These are phyloP conservation scores for Chytriomyces confervae DNA, from an alignment of 192 early-diverging fungal genomes.

Conservation along the genomic window DNA sequence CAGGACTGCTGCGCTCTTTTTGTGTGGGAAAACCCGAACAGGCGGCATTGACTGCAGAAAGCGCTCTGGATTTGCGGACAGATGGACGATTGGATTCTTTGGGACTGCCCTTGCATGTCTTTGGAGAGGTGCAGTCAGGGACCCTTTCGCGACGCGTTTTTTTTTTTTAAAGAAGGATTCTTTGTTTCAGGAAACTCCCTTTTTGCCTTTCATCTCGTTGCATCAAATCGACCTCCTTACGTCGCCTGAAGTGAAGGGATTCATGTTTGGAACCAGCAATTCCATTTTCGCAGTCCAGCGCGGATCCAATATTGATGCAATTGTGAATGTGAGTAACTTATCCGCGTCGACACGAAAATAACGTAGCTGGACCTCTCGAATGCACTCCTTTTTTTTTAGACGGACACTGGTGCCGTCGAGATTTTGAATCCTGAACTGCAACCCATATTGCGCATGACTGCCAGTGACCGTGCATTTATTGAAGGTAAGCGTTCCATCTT, in stretches of 20 bases:
- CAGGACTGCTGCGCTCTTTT: conserved; percentile 20
- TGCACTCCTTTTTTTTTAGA: conserved; percentile 4
- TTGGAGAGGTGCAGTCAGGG: background rate
- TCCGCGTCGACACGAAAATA: background rate
- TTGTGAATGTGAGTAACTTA: conserved; percentile 24
- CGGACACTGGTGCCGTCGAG: conserved; percentile 32
- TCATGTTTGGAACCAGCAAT: conserved; percentile 28
- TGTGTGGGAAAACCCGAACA: conserved; percentile 16
- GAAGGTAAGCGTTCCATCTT: conserved; percentile 12
- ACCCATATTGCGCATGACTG: background rate
- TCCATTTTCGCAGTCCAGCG: conserved; percentile 28
- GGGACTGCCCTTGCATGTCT: conserved; percentile 17
- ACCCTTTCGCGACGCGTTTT: background rate
- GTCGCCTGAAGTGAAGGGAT: conserved; percentile 12
- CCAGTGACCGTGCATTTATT: conserved; percentile 29
- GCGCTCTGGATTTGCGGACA: background rate
- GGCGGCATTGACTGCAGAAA: background rate
- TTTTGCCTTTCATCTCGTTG: conserved; percentile 28
- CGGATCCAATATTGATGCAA: conserved; percentile 27
- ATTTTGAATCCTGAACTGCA: conserved; percentile 14
- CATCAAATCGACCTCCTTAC: conserved; percentile 31
- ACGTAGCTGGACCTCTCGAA: background rate
- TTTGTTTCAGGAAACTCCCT: background rate
- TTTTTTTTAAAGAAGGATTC: background rate
- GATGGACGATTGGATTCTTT: background rate